These are phyloP conservation scores for Trypanosoma theileri DNA, from an alignment of 208 protist species.

Conservation along the genomic window DNA sequence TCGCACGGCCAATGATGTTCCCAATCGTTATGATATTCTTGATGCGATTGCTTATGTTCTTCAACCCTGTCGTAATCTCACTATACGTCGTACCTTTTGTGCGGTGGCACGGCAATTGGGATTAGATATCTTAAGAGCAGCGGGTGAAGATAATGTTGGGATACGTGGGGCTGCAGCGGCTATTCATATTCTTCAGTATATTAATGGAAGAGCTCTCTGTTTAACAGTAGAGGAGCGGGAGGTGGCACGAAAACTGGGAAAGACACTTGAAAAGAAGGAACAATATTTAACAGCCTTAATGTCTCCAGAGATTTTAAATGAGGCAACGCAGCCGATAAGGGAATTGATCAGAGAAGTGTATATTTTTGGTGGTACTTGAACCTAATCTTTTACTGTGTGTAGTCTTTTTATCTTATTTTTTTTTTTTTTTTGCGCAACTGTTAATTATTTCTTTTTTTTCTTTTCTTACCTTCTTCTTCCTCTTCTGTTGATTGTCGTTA, in stretches of 20 bases:
- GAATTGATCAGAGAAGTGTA: constrained; percentile 2
- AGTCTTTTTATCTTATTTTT: not conserved
- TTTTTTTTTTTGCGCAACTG: not conserved
- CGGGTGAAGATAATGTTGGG: constrained; percentile 19
- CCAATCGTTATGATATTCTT: constrained; percentile 29
- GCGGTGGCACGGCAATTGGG: constrained; percentile 25
- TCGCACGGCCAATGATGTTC: constrained; percentile 22
- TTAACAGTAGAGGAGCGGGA: constrained; percentile 18
- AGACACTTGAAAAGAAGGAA: not conserved
- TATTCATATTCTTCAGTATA: constrained; percentile 25
- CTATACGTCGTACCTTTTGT: constrained; percentile 19
- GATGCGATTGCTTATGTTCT: constrained; percentile 24
- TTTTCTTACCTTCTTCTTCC: too few species aligned
- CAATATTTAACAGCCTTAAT: not conserved
- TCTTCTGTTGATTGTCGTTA: too few species aligned
- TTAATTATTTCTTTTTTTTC: not conserved
- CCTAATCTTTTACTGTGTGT: not conserved
- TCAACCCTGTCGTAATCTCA: constrained; percentile 10
- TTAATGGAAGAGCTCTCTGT: constrained; percentile 15
- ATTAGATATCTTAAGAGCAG: constrained; percentile 13
- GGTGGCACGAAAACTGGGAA: not conserved
- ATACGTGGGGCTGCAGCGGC: constrained; percentile 16
- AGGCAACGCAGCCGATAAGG: constrained; percentile 7
- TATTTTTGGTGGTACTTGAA: constrained; percentile 12
- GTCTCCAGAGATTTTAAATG: constrained; percentile 9